phyloP scores from a whole-genome alignment of 2,329 filamentous ascomycete species.

The Trichoderma sp. region DNA sequence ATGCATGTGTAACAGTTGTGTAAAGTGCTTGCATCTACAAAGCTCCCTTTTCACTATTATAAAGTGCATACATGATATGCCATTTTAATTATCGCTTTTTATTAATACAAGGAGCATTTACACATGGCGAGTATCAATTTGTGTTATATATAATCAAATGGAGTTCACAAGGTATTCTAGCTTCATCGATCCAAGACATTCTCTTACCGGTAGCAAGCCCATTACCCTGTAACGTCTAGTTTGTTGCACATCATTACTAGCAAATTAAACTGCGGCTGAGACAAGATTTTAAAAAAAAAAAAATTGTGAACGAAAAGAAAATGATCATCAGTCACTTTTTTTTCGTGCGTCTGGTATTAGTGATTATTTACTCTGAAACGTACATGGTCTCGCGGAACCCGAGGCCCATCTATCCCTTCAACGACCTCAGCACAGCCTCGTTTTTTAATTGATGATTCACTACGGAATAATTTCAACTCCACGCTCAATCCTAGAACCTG shows the following conservation, averaged over 20 bases:
- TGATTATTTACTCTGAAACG: slow-evolving; percentile 9
- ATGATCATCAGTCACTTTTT: not conserved
- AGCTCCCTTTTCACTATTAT: not conserved
- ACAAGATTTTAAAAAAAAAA: not conserved
- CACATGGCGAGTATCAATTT: too few relatives aligned
- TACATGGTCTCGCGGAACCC: slow-evolving; percentile 2
- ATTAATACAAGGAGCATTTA: not conserved
- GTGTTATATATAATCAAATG: not conserved
- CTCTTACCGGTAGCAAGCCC: too few relatives aligned
- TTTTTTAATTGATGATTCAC: not conserved
- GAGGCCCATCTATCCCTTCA: not conserved
- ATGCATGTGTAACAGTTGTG: slow-evolving; percentile 20
- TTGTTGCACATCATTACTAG: not conserved
- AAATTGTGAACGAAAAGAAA: not conserved
- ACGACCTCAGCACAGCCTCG: slow-evolving; percentile 1
- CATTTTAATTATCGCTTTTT: not conserved
- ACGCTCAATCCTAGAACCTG: not conserved
- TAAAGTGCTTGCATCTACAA: slow-evolving; percentile 21
- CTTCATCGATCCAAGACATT: not conserved
- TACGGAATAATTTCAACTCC: not conserved
- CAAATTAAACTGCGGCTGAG: not conserved
- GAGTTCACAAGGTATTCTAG: not conserved
- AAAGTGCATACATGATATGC: not conserved
- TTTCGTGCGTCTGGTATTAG: not conserved
- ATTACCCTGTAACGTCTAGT: not conserved